Evolutionary conservation across 495 filamentous ascomycete genomes (phyloP), one percentile per base, ranked within the genome.

Genomic region (Talaromyces adpressus): DNA sequence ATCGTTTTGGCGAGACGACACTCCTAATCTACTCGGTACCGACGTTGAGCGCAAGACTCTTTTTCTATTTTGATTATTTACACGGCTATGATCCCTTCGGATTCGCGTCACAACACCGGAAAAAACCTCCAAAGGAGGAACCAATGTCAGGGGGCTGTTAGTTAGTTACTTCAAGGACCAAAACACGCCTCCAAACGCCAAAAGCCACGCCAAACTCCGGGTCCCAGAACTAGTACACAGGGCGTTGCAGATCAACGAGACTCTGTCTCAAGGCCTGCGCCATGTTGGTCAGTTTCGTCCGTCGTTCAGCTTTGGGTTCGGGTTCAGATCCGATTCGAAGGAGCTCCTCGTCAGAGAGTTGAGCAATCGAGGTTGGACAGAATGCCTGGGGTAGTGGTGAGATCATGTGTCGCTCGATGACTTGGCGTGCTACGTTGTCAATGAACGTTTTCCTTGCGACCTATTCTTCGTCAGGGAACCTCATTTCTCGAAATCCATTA

Each of bases 401-500:
- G 32, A 36, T 36, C 32, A 36, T 11, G 32, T 36, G 32, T 36
- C 32, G 32, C 39, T 77, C 74, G 45, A 77, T 70, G 9, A 77
- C 76, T 64, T 77, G 75, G 0, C 73, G 69, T 32, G 66, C 71
- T 0, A 77, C 70, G 60, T 77, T 77, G 36, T 79, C 75, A 6
- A 79, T 72, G 45, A 78, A 79, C 12, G 69, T 75, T 47, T 75
- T 75, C 68, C 69, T 66, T 0, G 74, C 73, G 53, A 76, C 70
- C 75, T 77, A 30, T 20, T 25, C 25, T 53, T 14, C 45, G 61
- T 57, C 61, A 39, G 6, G 2, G 32, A 36, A 36, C 9, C 9
- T 36, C 6, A 36, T 12, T 6, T 36, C 32, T 12, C 9, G 11
- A 36, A 36, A 6, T 6, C 7, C 7, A 1, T 6, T 36, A 12